Base-by-base conservation (phyloP, 495 filamentous ascomycete genomes). In the Penicillium cinerascens region DNA sequence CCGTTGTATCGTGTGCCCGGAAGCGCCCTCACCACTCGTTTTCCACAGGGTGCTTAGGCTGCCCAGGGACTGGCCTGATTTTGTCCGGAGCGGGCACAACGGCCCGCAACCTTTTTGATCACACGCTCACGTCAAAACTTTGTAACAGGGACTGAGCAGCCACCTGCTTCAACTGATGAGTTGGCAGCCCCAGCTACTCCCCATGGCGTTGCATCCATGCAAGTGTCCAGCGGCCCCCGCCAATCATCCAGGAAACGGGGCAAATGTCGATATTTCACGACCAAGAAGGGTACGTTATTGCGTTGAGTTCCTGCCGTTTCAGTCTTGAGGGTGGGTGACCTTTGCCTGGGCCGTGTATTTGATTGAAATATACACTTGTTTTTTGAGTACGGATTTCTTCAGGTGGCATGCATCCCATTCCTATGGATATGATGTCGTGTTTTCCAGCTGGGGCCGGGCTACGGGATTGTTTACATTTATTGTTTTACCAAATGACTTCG, bases 31-130 rank as follows among this genome's bases (percentile, higher is more conserved):
- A 42, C 48, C 40, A 23, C 25, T 20, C 55, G 23, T 29, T 29
- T 9, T 9, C 52, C 45, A 40, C 47, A 50, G 49, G 47, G 47
- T 50, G 52, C 47, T 29, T 29, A 36, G 13, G 46, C 40, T 16
- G 22, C 35, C 46, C 38, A 36, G 13, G 42, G 40, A 26, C 25
- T 53, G 27, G 37, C 16, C 37, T 50, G n/a, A n/a, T 22, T 47
- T 41, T 53, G 40, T 52, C 58, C 55, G 58, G 36, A 46, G 45
- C 48, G 53, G 57, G 53, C 60, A 53, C 40, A 38, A 49, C 60
- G 63, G 63, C 51, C 62, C 66, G 65, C 52, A 69, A 60, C 58
- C 52, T 62, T 61, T 67, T 52, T 62, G 68, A 64, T 71, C 66
- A 71, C 66, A 70, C 68, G 68, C 68, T 65, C 59, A 64, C 46